Conservation (phyloP, 2,329 filamentous ascomycete genomes). For the Ceratocystis albifundus region DNA sequence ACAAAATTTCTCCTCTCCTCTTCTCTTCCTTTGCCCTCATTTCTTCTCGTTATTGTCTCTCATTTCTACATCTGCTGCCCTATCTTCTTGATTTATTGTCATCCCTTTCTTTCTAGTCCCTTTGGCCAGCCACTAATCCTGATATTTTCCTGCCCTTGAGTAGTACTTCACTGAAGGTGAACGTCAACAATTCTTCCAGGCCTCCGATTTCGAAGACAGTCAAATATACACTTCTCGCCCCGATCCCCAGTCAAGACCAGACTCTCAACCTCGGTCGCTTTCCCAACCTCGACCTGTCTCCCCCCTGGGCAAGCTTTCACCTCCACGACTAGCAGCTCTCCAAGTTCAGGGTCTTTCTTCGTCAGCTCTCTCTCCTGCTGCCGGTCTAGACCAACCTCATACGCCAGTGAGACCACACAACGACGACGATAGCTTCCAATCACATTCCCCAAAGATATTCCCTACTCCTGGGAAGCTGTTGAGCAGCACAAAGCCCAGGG, state of each 20-base stretch:
- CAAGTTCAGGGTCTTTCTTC: slow-evolving; percentile 21
- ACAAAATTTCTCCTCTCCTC: neutral
- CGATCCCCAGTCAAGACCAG: slow-evolving; percentile 4
- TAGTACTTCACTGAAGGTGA: slow-evolving; percentile 23
- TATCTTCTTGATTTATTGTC: neutral
- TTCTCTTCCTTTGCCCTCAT: neutral
- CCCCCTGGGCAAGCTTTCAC: slow-evolving; percentile 19
- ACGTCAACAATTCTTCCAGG: slow-evolving; percentile 22
- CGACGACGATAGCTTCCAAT: slow-evolving; percentile 10
- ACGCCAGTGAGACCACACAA: neutral
- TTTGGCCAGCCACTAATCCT: slow-evolving; percentile 21
- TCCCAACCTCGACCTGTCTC: slow-evolving; percentile 14
- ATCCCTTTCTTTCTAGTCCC: neutral
- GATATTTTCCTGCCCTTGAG: neutral
- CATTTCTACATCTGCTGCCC: neutral
- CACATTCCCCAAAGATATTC: slow-evolving; percentile 23
- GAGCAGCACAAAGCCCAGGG: neutral
- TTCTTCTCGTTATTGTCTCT: neutral
- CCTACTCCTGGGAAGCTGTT: slow-evolving; percentile 17
- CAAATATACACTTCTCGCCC: slow-evolving; percentile 13
- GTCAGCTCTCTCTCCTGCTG: neutral
- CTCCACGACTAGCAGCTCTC: slow-evolving; percentile 20
- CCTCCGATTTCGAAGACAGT: slow-evolving; percentile 16
- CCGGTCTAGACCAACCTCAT: neutral
- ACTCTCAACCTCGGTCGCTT: neutral